phyloP scores from a whole-genome alignment of 306 rosid genomes.

The Mucuna pruriens region DNA sequence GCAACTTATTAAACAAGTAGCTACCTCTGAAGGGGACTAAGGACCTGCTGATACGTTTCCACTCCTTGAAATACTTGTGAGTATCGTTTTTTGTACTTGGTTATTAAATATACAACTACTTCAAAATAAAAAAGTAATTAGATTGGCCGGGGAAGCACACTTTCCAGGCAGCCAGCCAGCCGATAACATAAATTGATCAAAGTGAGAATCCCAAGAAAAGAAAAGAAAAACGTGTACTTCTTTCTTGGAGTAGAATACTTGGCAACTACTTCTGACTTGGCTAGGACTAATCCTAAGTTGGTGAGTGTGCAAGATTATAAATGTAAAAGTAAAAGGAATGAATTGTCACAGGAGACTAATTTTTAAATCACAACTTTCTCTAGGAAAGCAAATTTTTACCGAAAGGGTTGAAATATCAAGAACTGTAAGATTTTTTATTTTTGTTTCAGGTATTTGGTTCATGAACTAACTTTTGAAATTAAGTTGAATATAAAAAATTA shows the following conservation, averaged over 20 bases:
- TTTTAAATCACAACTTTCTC: background rate
- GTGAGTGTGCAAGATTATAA: background rate
- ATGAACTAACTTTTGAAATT: too few relatives aligned
- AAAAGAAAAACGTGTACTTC: background rate
- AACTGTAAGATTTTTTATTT: too few relatives aligned
- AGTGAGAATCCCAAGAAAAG: background rate
- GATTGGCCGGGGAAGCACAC: background rate
- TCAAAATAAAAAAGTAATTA: background rate
- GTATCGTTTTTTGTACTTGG: background rate
- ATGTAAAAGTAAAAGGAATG: background rate
- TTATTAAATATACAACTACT: background rate
- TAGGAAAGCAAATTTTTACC: background rate
- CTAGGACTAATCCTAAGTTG: background rate
- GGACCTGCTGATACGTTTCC: constrained; percentile 39
- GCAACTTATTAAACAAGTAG: constrained; percentile 38
- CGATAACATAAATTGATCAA: background rate
- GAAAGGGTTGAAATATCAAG: too few relatives aligned
- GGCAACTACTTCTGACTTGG: background rate
- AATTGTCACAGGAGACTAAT: background rate
- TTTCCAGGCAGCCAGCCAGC: background rate
- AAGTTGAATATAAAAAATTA: too few relatives aligned
- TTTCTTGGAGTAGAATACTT: background rate
- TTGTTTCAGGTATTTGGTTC: too few relatives aligned
- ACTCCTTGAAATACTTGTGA: background rate
- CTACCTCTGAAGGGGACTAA: constrained; percentile 52